Evolutionary conservation across 2,329 filamentous ascomycete genomes (phyloP).

Genomic region (Aspergillus sp.): DNA sequence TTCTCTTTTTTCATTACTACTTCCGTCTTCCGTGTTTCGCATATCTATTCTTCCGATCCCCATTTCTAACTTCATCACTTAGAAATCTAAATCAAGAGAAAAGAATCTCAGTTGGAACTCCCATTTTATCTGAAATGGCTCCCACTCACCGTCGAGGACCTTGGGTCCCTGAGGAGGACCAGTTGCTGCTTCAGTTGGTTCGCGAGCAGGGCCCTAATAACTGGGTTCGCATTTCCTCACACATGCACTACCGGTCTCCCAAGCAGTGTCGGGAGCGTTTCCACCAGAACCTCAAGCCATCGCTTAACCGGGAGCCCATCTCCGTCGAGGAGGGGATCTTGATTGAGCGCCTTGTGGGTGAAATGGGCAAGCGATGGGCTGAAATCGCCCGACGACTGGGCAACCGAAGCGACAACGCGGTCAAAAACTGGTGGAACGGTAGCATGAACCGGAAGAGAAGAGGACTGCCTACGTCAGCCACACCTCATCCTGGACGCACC

Average conservation of each 20-base stretch:
- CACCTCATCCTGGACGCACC: conserved; percentile 37
- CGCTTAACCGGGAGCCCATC: conserved; percentile 72
- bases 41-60: background rate
- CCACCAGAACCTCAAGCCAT: conserved; percentile 86
- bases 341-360: conserved; percentile 74
- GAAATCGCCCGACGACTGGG: conserved; percentile 81
- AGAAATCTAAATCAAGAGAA: background rate
- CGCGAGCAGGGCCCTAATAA: conserved; percentile 72
- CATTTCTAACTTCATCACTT: background rate
- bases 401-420: conserved; percentile 88
- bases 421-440: conserved; percentile 99
- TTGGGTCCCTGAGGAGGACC: conserved; percentile 78
- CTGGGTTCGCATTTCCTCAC: conserved; percentile 83
- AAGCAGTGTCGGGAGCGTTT: conserved; percentile 96
- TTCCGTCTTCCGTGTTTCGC: background rate
- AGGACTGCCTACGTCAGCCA: conserved; percentile 37
- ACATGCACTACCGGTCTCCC: conserved; percentile 74
- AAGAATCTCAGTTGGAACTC: background rate
- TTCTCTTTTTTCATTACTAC: background rate
- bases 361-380: conserved; percentile 86
- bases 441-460: conserved; percentile 77
- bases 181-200: conserved; percentile 68
- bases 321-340: conserved; percentile 66
- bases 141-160: conserved; percentile 69
- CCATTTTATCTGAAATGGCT: conserved; percentile 33